Base-by-base conservation (phyloP, 805 yeast genomes). In the Saccharomycopsis fibuligera region DNA sequence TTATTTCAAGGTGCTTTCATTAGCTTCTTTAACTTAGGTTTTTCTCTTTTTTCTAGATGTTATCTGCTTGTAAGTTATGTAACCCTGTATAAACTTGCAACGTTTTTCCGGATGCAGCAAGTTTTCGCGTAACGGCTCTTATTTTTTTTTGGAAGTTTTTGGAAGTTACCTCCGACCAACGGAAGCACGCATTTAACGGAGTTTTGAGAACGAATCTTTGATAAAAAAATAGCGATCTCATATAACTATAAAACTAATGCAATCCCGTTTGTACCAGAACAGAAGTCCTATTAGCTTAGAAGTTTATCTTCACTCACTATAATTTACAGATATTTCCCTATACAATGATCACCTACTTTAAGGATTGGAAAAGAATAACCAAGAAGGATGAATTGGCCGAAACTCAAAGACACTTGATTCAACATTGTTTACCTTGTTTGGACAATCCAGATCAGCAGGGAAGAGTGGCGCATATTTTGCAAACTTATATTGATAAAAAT, bases 341-440 rank as follows among this genome's bases (percentile, higher is more conserved):
- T 12, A 8, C 31, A 27, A 42, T 42, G 45, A 5, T 42, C 9
- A 19, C 24, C 9, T 27, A 29, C 3, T 42, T 42, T 10, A 42
- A 29, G 38, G 49, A 46, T 6, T 46, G 49, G 49, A 30, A 31
- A 21, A 40, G 35, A 19, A 40, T 46, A 3, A 16, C 35, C 8
- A 31, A 39, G 2, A 46, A 40, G 22, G 39, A 33, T 24, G 49
- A 46, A 17, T 30, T 46, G 9, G 38, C 23, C 23, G 41, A 4
- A 2, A 22, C 45, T 14, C 49, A 46, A 33, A 38, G n/a, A 25
- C 36, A 39, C 31, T 36, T 46, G 24, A 37, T 46, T 17, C 16
- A 29, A 24, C 31, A 38, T 23, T 33, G 19, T 19, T n/a, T 46
- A 19, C 44, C 42, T 21, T 39, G 21, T 17, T 31, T 46, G 3